Evolutionary conservation across 441 rosid genomes (phyloP).

Genomic region (Gossypium davidsonii): DNA sequence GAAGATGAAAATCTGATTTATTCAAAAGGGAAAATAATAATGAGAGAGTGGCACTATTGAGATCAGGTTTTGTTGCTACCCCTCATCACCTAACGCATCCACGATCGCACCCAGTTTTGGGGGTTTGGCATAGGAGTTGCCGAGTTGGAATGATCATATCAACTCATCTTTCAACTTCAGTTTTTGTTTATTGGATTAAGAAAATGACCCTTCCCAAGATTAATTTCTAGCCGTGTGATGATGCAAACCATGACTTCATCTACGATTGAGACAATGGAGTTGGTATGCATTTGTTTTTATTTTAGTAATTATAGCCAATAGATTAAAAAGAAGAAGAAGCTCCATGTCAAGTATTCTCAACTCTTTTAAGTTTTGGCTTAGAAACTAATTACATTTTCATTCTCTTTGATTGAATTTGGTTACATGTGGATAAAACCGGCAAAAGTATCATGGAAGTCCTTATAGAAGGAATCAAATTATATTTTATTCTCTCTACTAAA

Average conservation of each 20-base stretch:
- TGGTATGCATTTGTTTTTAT: slow-evolving; percentile 6
- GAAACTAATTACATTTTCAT: neutral
- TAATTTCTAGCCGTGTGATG: slow-evolving; percentile 23
- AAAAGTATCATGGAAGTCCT: no score
- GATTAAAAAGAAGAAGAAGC: neutral
- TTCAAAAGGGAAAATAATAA: no score
- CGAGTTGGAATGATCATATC: neutral
- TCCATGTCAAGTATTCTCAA: slow-evolving; percentile 6
- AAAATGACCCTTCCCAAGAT: slow-evolving; percentile 27
- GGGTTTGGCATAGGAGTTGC: slow-evolving; percentile 14
- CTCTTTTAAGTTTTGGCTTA: neutral
- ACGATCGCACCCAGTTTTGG: slow-evolving; percentile 20
- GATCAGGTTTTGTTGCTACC: no score
- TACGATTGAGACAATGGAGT: slow-evolving; percentile 25
- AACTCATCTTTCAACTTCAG: slow-evolving; percentile 37
- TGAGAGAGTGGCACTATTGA: no score
- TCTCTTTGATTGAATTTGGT: neutral
- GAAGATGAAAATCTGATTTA: no score
- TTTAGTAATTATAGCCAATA: neutral
- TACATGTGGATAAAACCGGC: neutral
- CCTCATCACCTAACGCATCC: slow-evolving; percentile 27
- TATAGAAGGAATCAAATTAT: no score
- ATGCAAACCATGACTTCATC: slow-evolving; percentile 42
- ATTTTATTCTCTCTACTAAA: no score
- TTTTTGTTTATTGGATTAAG: slow-evolving; percentile 29